Evolutionary conservation across 208 protist genomes (phyloP).

Genomic region (Trypanosoma scelopori): DNA sequence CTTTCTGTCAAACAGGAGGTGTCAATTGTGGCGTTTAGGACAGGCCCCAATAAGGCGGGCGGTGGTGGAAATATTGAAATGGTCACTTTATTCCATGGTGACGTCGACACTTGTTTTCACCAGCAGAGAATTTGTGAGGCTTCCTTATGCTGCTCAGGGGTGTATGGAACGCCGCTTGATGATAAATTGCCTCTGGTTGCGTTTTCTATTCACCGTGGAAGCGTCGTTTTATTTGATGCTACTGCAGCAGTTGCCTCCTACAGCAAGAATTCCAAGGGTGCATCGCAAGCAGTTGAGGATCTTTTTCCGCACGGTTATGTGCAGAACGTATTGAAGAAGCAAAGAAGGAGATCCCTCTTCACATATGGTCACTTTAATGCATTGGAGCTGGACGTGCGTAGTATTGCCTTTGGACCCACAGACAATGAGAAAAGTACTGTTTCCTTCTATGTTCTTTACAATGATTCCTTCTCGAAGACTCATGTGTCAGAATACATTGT

Average conservation of each 20-base stretch:
- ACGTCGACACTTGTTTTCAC: constrained; percentile 49
- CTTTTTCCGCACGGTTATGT: constrained; percentile 23
- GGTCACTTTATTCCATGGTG: constrained; percentile 63
- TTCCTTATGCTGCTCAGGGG: constrained; percentile 47
- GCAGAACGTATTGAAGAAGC: constrained; percentile 23
- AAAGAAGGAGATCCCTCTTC: constrained; percentile 20
- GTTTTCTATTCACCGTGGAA: constrained; percentile 61
- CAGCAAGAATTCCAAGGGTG: constrained; percentile 4
- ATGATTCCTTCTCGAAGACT: constrained; percentile 53
- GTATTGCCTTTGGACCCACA: constrained; percentile 46
- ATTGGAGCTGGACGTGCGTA: constrained; percentile 67
- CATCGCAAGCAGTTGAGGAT: constrained; percentile 8
- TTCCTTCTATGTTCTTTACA: constrained; percentile 62
- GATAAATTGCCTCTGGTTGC: constrained; percentile 49
- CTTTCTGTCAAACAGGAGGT: constrained; percentile 78
- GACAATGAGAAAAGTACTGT: constrained; percentile 19
- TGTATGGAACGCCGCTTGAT: constrained; percentile 6
- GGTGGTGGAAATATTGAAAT: constrained; percentile 28
- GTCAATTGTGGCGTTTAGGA: constrained; percentile 49
- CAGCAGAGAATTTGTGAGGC: constrained; percentile 63
- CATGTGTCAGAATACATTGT: constrained; percentile 73
- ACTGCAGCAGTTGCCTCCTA: constrained; percentile 44
- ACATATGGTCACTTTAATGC: constrained; percentile 48
- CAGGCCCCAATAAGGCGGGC: neutral
- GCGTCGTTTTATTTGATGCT: constrained; percentile 64